Percentiles rank a stretch among this genome's conserved stretches.
These are phyloP conservation scores for Yamadazyma phyllophila DNA, from an alignment of 805 yeast genomes.

Conservation along the genomic window DNA sequence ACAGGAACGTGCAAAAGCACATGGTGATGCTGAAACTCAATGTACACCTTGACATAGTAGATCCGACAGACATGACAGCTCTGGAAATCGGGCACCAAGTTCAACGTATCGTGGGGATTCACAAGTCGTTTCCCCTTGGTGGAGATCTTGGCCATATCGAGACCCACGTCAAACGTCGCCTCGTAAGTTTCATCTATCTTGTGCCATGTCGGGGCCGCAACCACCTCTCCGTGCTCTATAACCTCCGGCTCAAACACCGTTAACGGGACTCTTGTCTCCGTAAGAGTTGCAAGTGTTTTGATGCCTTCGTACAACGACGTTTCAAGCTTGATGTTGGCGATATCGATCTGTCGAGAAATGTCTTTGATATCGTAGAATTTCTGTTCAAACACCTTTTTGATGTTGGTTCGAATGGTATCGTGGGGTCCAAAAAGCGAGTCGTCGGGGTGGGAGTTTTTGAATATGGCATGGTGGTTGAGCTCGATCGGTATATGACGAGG, in stretches of 20 bases:
- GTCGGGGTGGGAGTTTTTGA: slow-evolving; percentile 17
- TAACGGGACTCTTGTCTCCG: slow-evolving; percentile 27
- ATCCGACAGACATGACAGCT: slow-evolving; percentile 29
- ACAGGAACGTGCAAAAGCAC: slow-evolving; percentile 29
- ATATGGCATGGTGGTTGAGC: slow-evolving; percentile 33
- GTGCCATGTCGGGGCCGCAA: slow-evolving; percentile 1
- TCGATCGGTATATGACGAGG: slow-evolving; percentile 38
- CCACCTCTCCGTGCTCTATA: slow-evolving; percentile 4
- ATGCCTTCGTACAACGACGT: slow-evolving; percentile 29
- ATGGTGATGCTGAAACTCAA: slow-evolving; percentile 23
- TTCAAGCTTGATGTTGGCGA: slow-evolving; percentile 27
- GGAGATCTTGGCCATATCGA: neutral
- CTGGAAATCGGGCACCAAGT: slow-evolving; percentile 39
- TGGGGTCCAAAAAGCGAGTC: slow-evolving; percentile 11
- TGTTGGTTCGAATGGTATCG: slow-evolving; percentile 25
- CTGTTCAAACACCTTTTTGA: slow-evolving; percentile 21
- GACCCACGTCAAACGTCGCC: neutral
- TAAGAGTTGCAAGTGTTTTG: slow-evolving; percentile 24
- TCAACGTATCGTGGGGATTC: slow-evolving; percentile 19
- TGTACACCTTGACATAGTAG: slow-evolving; percentile 23
- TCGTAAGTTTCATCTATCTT: slow-evolving; percentile 12
- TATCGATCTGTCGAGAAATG: slow-evolving; percentile 21
- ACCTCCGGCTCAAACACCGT: slow-evolving; percentile 17
- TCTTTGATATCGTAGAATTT: slow-evolving; percentile 19
- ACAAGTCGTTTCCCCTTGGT: neutral